Conservation (phyloP, 306 rosid species). For the Alnus rubra region DNA sequence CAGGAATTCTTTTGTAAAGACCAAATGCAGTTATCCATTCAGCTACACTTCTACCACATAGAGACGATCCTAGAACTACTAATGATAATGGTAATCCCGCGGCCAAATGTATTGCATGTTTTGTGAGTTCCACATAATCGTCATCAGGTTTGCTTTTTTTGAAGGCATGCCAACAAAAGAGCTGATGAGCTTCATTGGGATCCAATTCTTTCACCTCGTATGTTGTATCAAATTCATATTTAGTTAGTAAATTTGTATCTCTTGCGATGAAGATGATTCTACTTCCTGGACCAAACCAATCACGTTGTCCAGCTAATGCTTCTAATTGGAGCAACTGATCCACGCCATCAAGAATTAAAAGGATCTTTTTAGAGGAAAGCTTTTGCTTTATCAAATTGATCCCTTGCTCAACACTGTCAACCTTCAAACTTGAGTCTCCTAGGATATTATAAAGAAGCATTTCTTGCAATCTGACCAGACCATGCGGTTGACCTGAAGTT, state of each 20-base stretch:
- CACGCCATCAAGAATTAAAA: conserved; percentile 37
- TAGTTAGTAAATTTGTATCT: conserved; percentile 22
- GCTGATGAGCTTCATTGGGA: conserved; percentile 19
- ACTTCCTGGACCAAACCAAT: conserved; percentile 42
- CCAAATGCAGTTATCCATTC: conserved; percentile 35
- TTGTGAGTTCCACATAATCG: conserved; percentile 9
- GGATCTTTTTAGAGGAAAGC: conserved; percentile 25
- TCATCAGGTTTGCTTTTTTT: conserved; percentile 11
- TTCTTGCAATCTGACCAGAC: conserved; percentile 24
- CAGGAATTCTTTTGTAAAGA: background rate
- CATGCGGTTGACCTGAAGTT: conserved; percentile 1
- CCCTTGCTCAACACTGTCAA: conserved; percentile 14
- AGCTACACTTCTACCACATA: conserved; percentile 14
- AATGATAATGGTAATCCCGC: conserved; percentile 40
- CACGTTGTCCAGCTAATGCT: conserved; percentile 20
- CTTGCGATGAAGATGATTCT: conserved; percentile 33
- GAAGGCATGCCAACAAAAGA: conserved; percentile 30
- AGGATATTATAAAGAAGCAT: conserved; percentile 8
- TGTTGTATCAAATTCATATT: background rate
- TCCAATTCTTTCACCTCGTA: conserved; percentile 20
- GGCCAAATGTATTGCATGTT: conserved; percentile 16
- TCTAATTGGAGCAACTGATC: conserved; percentile 21
- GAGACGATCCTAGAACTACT: conserved; percentile 28
- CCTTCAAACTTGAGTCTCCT: background rate
- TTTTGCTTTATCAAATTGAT: conserved; percentile 7